A percentile compares a stretch with the other conserved stretches of the same genome.
Conservation (phyloP, 371 early-diverging fungal genomes). For the Rhizopus delemar region DNA sequence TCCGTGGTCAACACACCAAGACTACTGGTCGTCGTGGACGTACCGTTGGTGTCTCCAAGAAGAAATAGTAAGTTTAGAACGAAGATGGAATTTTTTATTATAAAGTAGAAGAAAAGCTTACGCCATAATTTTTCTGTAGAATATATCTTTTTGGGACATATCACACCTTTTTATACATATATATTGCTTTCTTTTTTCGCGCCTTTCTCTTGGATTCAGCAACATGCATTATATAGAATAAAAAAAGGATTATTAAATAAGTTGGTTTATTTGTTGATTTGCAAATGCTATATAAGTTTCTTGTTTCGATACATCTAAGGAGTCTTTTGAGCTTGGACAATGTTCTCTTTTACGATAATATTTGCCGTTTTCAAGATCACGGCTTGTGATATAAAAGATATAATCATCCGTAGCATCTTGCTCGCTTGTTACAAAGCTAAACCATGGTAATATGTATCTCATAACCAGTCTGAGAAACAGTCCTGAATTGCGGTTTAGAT, state of each 20-base stretch:
- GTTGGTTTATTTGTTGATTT: conserved; percentile 22
- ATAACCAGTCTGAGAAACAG: conserved; percentile 23
- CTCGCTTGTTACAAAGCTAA: conserved; percentile 34
- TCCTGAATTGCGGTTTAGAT: conserved; percentile 29
- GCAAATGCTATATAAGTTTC: conserved; percentile 34
- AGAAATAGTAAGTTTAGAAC: conserved; percentile 64
- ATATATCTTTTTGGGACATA: neutral
- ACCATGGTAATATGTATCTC: conserved; percentile 22
- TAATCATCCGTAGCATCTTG: conserved; percentile 34
- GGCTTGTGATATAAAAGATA: conserved; percentile 32
- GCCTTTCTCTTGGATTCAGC: too few relatives aligned
- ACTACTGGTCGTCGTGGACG: conserved; percentile 98
- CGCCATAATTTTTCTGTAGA: neutral
- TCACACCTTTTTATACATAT: neutral
- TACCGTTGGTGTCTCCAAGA: conserved; percentile 98
- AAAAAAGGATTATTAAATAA: neutral
- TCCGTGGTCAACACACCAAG: conserved; percentile 96
- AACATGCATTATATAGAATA: neutral
- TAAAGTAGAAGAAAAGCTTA: conserved; percentile 41
- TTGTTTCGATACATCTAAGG: conserved; percentile 27
- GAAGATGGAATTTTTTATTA: conserved; percentile 68
- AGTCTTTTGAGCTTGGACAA: conserved; percentile 27
- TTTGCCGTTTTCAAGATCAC: conserved; percentile 15
- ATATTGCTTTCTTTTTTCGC: neutral
- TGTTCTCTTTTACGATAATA: conserved; percentile 27